phyloP scores from a whole-genome alignment of 306 rosid species.

The Spatholobus suberectus region DNA sequence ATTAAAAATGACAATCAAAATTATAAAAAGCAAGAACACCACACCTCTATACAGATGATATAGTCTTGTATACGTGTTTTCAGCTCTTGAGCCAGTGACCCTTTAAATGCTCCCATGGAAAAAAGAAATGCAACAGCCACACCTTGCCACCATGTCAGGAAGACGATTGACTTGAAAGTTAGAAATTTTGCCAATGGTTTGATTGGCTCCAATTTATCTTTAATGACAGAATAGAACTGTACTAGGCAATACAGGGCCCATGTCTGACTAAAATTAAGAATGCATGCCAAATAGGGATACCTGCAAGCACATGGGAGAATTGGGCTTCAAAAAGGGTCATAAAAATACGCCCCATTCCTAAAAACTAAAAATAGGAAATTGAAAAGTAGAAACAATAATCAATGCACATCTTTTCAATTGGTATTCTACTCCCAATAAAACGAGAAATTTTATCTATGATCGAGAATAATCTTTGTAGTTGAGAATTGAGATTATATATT shows the following conservation, averaged over 20 bases:
- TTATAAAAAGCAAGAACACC: slow-evolving; percentile 28
- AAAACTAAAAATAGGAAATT: neutral
- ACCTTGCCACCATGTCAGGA: slow-evolving; percentile 99
- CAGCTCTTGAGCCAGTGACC: slow-evolving; percentile 84
- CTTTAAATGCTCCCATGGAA: slow-evolving; percentile 84
- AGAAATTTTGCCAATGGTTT: slow-evolving; percentile 93
- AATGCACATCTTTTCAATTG: neutral
- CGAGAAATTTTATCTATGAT: slow-evolving; percentile 6
- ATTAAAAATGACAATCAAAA: slow-evolving; percentile 18
- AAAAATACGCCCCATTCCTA: neutral
- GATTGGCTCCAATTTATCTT: slow-evolving; percentile 86
- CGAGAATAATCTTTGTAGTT: neutral
- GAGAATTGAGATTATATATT: slow-evolving; percentile 34
- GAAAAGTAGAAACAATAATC: neutral
- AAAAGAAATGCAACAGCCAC: slow-evolving; percentile 91
- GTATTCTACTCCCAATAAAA: slow-evolving; percentile 1
- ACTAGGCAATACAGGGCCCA: slow-evolving; percentile 99
- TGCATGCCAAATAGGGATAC: slow-evolving; percentile 93
- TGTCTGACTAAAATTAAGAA: slow-evolving; percentile 97
- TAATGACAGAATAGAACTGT: slow-evolving; percentile 91
- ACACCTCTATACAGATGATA: slow-evolving; percentile 96
- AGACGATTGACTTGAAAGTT: slow-evolving; percentile 88
- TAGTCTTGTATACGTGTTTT: slow-evolving; percentile 92
- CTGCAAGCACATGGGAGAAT: slow-evolving; percentile 60
- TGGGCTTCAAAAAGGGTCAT: slow-evolving; percentile 34